Evolutionary conservation across 495 filamentous ascomycete species (phyloP).

Genomic region (Aspergillus wentii): DNA sequence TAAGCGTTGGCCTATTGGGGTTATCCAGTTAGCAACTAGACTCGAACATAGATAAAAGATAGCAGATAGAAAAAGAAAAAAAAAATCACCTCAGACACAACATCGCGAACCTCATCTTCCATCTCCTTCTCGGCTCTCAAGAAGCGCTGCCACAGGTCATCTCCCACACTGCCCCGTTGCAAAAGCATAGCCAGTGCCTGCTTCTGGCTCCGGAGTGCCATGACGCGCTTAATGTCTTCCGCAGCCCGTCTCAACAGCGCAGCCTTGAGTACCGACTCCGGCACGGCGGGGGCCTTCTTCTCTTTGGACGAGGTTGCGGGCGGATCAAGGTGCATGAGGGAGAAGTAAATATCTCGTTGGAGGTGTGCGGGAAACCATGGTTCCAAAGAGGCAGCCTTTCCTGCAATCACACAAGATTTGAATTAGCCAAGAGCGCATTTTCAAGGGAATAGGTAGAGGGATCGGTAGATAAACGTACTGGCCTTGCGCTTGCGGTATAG

Average conservation of each 20-base stretch:
- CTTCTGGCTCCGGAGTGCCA: constrained; percentile 80
- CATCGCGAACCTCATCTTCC: constrained; percentile 90
- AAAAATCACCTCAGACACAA: constrained; percentile 75
- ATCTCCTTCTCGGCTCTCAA: constrained; percentile 91
- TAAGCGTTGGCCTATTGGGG: constrained; percentile 74
- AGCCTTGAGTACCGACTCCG: constrained; percentile 81
- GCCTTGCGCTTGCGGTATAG: constrained; percentile 93
- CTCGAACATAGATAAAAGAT: constrained; percentile 2
- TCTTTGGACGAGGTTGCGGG: constrained; percentile 44
- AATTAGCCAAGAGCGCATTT: not conserved
- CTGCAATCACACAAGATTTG: constrained; percentile 33
- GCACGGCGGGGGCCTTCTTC: constrained; percentile 68
- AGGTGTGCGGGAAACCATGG: constrained; percentile 91
- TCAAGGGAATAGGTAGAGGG: not conserved
- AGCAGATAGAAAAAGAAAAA: constrained; percentile 2
- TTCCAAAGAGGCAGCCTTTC: constrained; percentile 71
- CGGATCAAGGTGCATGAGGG: constrained; percentile 81
- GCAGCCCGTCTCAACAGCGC: constrained; percentile 84
- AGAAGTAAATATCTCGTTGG: constrained; percentile 90
- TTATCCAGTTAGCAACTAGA: not conserved
- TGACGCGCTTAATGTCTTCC: constrained; percentile 87
- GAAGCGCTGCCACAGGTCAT: constrained; percentile 95
- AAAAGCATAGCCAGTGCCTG: constrained; percentile 75
- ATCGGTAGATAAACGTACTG: constrained; percentile 47
- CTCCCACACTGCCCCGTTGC: constrained; percentile 87